Percentiles rank a stretch among this genome's conserved stretches.
Evolutionary conservation across 108 stramenopile species (phyloP).

Genomic region (Chaetoceros tenuissimus): DNA sequence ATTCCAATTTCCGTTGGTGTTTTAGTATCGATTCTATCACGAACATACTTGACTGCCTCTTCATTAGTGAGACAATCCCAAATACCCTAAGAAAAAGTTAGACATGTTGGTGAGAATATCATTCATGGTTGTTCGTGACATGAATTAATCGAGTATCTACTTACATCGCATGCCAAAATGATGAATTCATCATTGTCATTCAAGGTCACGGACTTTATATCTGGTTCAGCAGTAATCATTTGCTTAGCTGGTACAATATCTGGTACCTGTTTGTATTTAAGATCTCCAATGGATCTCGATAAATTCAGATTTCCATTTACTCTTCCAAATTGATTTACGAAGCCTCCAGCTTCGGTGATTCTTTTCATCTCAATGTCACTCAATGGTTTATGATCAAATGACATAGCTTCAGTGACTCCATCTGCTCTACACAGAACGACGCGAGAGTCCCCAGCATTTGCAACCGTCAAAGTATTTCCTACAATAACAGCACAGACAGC

Average conservation of each 20-base stretch:
- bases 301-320: constrained; percentile 95
- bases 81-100: too few relatives aligned
- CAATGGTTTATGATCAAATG: constrained; percentile 85
- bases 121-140: background rate
- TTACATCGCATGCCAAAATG: constrained; percentile 88
- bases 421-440: constrained; percentile 76
- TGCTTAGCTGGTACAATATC: constrained; percentile 61
- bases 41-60: constrained; percentile 86
- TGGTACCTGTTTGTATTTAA: constrained; percentile 92
- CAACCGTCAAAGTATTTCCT: constrained; percentile 72
- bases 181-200: constrained; percentile 79
- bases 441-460: constrained; percentile 89
- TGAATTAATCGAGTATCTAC: too few relatives aligned
- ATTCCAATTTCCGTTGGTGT: constrained; percentile 55
- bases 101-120: background rate
- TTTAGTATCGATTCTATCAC: constrained; percentile 60
- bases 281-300: constrained; percentile 92
- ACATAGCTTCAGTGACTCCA: constrained; percentile 55
- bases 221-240: constrained; percentile 90
- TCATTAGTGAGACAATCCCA: constrained; percentile 95
- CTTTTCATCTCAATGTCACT: constrained; percentile 72
- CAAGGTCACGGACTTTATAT: constrained; percentile 48
- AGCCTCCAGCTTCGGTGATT: constrained; percentile 82
- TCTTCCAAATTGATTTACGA: constrained; percentile 91
- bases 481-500: constrained; percentile 82